A percentile compares a stretch with the other conserved stretches of the same genome.
Evolutionary conservation across 805 yeast species (phyloP).

Genomic region (Spathaspora gorwiae): DNA sequence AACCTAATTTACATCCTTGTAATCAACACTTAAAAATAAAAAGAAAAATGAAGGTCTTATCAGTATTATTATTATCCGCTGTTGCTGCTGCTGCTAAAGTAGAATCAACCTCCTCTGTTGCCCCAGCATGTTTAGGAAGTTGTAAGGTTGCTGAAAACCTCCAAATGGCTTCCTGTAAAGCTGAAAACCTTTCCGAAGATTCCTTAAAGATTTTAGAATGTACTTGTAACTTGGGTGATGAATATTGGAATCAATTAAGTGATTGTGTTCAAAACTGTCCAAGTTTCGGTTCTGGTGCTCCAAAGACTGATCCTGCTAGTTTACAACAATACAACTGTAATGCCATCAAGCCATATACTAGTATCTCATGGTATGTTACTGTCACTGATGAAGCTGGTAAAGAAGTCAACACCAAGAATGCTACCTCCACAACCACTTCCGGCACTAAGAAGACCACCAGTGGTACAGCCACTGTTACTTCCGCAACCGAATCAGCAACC

Average conservation of each 20-base stretch:
- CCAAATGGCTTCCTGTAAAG: slow-evolving; percentile 1
- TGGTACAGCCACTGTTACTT: neutral
- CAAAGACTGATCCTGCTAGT: neutral
- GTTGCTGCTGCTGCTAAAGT: neutral
- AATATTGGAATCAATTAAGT: neutral
- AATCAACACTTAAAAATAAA: no score
- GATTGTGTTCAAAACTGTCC: neutral
- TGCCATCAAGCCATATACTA: neutral
- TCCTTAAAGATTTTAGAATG: neutral
- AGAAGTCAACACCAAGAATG: neutral
- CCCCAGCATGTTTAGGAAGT: neutral
- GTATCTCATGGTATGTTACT: neutral
- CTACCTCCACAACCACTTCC: neutral
- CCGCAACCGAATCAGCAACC: neutral
- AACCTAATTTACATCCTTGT: no score
- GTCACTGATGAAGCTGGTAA: neutral
- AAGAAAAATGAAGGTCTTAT: neutral
- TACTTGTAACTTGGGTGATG: slow-evolving; percentile 1
- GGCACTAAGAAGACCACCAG: neutral
- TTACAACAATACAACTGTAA: neutral
- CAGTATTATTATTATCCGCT: neutral
- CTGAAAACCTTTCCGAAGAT: neutral
- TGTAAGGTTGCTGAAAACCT: neutral
- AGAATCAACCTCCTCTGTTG: neutral
- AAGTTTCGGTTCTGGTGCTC: neutral